Base-by-base conservation (phyloP, 1,284 basidiomycete species). In the Cryptococcus amylolentus region DNA sequence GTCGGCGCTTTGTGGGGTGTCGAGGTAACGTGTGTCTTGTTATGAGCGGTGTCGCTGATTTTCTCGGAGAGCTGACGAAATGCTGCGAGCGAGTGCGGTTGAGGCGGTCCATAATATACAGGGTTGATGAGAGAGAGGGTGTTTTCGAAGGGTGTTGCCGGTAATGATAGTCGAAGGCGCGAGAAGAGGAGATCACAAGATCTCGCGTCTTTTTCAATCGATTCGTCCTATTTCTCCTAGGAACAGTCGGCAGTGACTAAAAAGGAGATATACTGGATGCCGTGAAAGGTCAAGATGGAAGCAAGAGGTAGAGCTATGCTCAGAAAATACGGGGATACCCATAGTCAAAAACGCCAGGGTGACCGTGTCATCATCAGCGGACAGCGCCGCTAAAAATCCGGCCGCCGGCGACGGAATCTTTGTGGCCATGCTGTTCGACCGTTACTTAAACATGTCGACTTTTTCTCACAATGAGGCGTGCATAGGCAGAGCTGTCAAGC, bases 1-100 rank as follows among this genome's bases (percentile, higher is more conserved):
- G 52, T 2, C 72, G 61, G 10, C 68, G 59, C 52, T 75, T 75
- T 1, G 63, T 61, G 4, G 66, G 55, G 56, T 42, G 66, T 65
- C 40, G 65, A 51, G 45, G 3, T 51, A 62, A 27, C 51, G 59
- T 48, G 42, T 68, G 66, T 41, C 64, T 66, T 41, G 62, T 62
- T 37, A 68, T 69, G 5, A 71, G 47, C 0, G 70, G 69, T 0
- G 67, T 62, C 13, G 59, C 57, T 10, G 61, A 55, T 49, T 64
- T 65, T 6, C 66, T 47, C n/a, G 71, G 68, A 18, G 70, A 67
- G 28, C 54, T 55, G 44, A 63, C 68, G 52, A 70, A 70, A 45
- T 69, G 68, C 41, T 67, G 66, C n/a, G 61, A 64, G 2, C 69
- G 61, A 12, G 65, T 68, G 12, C 66, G 57, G 18, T 52, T 49